Evolutionary conservation across 345 rosid genomes (phyloP), one percentile per base, ranked within the genome.

Genomic region (Anastatica hierochuntica): DNA sequence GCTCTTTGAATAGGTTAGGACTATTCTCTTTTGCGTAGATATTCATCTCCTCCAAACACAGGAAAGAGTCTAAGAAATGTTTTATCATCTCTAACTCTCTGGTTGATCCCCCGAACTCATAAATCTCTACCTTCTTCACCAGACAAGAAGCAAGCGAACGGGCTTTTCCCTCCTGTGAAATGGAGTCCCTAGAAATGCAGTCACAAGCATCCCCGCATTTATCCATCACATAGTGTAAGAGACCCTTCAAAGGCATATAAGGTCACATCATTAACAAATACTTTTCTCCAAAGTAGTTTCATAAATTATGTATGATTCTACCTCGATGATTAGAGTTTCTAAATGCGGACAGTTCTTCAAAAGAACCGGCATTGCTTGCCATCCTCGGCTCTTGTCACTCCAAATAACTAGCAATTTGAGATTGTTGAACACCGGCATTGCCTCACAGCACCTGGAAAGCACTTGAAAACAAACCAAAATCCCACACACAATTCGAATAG

Each of bases 281-380:
- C 5, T 15, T 14, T 14, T 14, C 2, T 15, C 5, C 20, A 6
- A 34, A 7, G 1, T 15, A 38, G 43, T 38, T 38, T 11, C n/a
- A n/a, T n/a, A n/a, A n/a, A n/a, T n/a, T n/a, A n/a, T n/a, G n/a
- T n/a, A n/a, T n/a, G n/a, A n/a, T 43, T 10, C 8, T 27, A 47
- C 36, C 21, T 30, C 20, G 29, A 29, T 29, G 21, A 15, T 15
- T 10, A 45, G 17, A 45, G 33, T 45, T 45, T 45, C 33, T 24
- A 45, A 45, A 23, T 8, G 17, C 1, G 49, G 49, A 45, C 49
- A 45, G 0, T 45, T 45, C 49, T 1, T 45, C 4, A 45, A 5
- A 24, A 48, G 53, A 48, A 10, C 23, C 1, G 53, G 53, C 53
- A 48, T 27, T 24, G 33, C 49, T 14, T 45, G 49, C 49, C 49